Evolutionary conservation across 2,329 filamentous ascomycete species (phyloP), one percentile per base, ranked within the genome.

Genomic region (Hirsutella minnesotensis): DNA sequence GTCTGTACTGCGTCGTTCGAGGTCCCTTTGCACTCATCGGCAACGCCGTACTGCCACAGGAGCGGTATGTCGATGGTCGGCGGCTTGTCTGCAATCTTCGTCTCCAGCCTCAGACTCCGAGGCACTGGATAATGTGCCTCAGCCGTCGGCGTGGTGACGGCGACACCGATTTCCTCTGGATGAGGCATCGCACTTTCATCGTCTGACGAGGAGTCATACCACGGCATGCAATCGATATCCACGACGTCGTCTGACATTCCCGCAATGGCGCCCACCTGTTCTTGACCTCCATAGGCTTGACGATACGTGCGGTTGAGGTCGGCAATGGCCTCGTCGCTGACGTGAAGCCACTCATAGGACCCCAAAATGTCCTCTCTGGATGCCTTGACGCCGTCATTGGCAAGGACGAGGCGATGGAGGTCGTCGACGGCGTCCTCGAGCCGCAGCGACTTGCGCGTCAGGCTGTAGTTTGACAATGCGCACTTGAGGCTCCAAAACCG

Each of bases 381-480:
- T 9, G 81, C 58, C n/a, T 67, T 65, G 9, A 60, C 58, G 2
- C 73, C 68, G 19, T 69, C 66, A 45, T 67, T 70, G 15, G 72
- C 66, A 12, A 82, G 65, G 15, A 81, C 69, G 20, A 77, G 68
- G 4, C 77, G 68, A 3, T 77, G 69, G 31, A 83, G 65, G 54
- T 79, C 77, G 55, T 81, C 76, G 39, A 82, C 74, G 22, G 78
- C 75, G 39, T 77, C 70, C 49, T 79, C 75, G 9, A 81, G 66
- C 10, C 70, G 65, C 27, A 63, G 54, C 10, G 60, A 60, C 30
- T 62, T 63, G 16, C 56, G 58, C 1, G 66, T 68, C 44, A 65
- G 66, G 4, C 72, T 68, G 55, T 81, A 81, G 48, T 68, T 69
- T 16, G 72, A 68, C 10, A 83, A 65, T 1, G 76, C 74, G 38